Percentiles rank a stretch among this genome's conserved stretches.
Conservation (phyloP, 768 basidiomycete species). For the Albatrellus ellisii region DNA sequence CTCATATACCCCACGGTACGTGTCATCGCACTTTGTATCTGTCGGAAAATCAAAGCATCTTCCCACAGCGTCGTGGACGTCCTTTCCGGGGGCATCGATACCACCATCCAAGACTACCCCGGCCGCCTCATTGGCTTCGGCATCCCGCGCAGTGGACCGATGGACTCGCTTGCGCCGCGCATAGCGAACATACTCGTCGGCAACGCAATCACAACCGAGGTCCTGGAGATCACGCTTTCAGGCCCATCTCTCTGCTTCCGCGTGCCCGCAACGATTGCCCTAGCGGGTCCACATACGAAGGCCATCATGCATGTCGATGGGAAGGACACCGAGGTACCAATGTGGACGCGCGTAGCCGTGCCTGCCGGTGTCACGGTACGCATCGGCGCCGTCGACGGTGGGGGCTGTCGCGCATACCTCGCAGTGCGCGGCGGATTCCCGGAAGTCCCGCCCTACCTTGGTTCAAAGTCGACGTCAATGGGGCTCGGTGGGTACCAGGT, state of each 20-base stretch:
- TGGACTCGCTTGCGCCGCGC: conserved; percentile 45
- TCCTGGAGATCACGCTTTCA: conserved; percentile 34
- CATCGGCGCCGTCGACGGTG: conserved; percentile 11
- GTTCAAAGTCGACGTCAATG: conserved; percentile 54
- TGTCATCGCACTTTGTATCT: no score
- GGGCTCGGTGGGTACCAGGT: conserved; percentile 50
- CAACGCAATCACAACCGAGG: conserved; percentile 37
- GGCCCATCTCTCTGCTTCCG: conserved; percentile 34
- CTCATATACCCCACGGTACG: conserved; percentile 28
- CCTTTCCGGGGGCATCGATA: conserved; percentile 39
- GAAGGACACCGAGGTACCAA: conserved; percentile 17
- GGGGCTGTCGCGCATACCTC: conserved; percentile 43
- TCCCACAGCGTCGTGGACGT: conserved; percentile 35
- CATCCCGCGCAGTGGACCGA: conserved; percentile 49
- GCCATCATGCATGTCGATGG: conserved; percentile 34
- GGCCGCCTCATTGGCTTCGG: conserved; percentile 40
- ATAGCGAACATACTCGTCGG: conserved; percentile 46
- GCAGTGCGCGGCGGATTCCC: conserved; percentile 50
- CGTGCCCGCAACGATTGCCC: conserved; percentile 31
- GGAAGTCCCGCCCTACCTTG: conserved; percentile 38
- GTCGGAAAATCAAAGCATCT: no score
- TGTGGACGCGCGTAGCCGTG: conserved; percentile 38
- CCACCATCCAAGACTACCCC: conserved; percentile 44
- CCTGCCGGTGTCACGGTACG: conserved; percentile 33
- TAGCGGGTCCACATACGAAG: conserved; percentile 22